These are phyloP conservation scores for Phytophthora constricta DNA, from an alignment of 352 stramenopile genomes.

Conservation along the genomic window DNA sequence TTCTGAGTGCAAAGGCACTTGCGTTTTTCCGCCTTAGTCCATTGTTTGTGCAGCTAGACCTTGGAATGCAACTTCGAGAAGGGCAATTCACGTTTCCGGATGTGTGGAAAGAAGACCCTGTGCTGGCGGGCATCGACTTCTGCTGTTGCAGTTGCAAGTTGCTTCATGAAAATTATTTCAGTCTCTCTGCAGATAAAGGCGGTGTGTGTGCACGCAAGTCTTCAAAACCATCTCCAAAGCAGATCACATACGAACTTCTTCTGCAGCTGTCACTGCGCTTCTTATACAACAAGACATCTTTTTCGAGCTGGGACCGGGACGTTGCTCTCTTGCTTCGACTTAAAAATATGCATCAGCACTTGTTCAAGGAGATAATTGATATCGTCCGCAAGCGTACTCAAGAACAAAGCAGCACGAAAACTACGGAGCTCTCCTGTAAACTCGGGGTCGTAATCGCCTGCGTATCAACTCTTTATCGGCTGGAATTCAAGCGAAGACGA, in stretches of 20 bases:
- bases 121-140: constrained; percentile 11
- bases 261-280: constrained; percentile 51
- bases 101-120: constrained; percentile 21
- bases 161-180: not conserved
- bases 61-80: constrained; percentile 32
- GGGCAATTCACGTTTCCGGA: constrained; percentile 25
- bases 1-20: constrained; percentile 16
- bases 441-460: constrained; percentile 43
- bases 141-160: constrained; percentile 13
- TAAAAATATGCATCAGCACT: constrained; percentile 48
- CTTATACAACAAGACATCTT: constrained; percentile 36
- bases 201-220: constrained; percentile 15
- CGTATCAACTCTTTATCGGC: constrained; percentile 52
- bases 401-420: constrained; percentile 4
- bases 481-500: constrained; percentile 56
- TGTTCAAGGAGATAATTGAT: constrained; percentile 46
- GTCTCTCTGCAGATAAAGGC: not conserved
- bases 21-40: constrained; percentile 46
- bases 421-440: constrained; percentile 29
- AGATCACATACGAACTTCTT: constrained; percentile 49
- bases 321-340: constrained; percentile 57
- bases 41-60: constrained; percentile 37
- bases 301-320: constrained; percentile 54
- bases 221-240: constrained; percentile 25
- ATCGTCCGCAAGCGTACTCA: constrained; percentile 14